Evolutionary conservation across 2,329 filamentous ascomycete genomes (phyloP).

Genomic region (Rachicladosporium sp.): DNA sequence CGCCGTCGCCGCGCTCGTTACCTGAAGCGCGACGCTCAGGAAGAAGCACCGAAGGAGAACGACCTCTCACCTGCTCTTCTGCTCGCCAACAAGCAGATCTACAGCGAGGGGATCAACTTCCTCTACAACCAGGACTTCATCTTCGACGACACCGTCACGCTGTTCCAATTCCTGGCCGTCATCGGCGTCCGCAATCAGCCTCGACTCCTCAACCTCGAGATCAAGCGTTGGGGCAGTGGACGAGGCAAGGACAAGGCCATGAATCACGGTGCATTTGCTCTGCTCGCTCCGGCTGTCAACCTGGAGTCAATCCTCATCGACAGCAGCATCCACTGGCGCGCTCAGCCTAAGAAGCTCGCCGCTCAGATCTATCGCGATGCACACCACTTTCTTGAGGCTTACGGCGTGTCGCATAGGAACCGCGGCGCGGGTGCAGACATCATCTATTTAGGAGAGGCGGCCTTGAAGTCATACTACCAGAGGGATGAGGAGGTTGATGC

Average conservation of each 20-base stretch:
- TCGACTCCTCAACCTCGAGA: conserved; percentile 11
- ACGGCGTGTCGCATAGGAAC: conserved; percentile 11
- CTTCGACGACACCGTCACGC: conserved; percentile 12
- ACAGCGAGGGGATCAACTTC: conserved; percentile 14
- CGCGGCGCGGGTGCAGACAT: conserved; percentile 17
- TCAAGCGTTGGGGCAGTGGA: conserved; percentile 12
- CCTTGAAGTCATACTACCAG: conserved; percentile 6
- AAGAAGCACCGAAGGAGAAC: background rate
- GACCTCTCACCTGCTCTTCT: conserved; percentile 14
- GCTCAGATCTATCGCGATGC: conserved; percentile 14
- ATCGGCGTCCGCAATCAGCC: conserved; percentile 16
- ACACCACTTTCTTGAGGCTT: conserved; percentile 16
- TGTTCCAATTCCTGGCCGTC: conserved; percentile 14
- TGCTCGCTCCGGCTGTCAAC: conserved; percentile 16
- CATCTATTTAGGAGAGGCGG: conserved; percentile 10
- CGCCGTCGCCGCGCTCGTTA: background rate
- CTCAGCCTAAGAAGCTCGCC: conserved; percentile 8
- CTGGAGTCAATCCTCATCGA: conserved; percentile 15
- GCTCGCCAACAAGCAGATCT: conserved; percentile 17
- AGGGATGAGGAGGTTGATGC: too few species aligned
- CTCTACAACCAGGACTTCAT: conserved; percentile 17
- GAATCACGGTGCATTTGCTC: conserved; percentile 14
- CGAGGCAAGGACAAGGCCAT: conserved; percentile 6
- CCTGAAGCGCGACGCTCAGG: background rate
- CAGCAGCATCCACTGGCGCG: conserved; percentile 5